Conservation (phyloP, 306 rosid species). For the Malus sieversii region DNA sequence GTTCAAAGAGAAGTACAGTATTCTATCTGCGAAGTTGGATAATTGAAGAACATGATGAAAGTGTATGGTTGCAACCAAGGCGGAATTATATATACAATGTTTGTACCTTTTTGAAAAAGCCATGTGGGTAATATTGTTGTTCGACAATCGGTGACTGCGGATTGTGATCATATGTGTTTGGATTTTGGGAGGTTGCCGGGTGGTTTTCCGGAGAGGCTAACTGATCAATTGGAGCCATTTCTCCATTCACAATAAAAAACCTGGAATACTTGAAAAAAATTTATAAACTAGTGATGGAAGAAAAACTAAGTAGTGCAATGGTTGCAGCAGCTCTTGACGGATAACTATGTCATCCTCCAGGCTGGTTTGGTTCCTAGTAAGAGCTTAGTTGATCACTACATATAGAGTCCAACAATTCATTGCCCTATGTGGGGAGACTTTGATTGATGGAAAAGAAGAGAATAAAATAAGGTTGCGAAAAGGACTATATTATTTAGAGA, state of each 20-base stretch:
- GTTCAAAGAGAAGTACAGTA: no score
- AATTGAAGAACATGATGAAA: not conserved
- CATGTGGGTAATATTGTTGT: slow-evolving; percentile 37
- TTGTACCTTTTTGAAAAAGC: slow-evolving; percentile 43
- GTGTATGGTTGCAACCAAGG: not conserved
- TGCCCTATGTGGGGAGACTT: not conserved
- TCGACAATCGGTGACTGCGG: not conserved
- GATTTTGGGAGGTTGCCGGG: not conserved
- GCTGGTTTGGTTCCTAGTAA: not conserved
- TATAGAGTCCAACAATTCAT: not conserved
- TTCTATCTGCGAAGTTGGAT: not conserved
- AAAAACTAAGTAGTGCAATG: not conserved
- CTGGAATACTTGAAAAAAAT: not conserved
- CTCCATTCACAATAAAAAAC: not conserved
- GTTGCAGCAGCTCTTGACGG: not conserved
- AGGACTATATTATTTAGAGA: not conserved
- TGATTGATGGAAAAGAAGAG: not conserved
- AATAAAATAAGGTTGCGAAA: not conserved
- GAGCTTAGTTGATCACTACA: not conserved
- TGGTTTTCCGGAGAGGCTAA: not conserved
- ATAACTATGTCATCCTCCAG: not conserved
- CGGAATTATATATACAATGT: no score
- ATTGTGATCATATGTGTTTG: not conserved
- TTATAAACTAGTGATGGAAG: not conserved
- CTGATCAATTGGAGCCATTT: not conserved